Conservation (phyloP, 805 yeast species). For the Hanseniaspora mollemarum region DNA sequence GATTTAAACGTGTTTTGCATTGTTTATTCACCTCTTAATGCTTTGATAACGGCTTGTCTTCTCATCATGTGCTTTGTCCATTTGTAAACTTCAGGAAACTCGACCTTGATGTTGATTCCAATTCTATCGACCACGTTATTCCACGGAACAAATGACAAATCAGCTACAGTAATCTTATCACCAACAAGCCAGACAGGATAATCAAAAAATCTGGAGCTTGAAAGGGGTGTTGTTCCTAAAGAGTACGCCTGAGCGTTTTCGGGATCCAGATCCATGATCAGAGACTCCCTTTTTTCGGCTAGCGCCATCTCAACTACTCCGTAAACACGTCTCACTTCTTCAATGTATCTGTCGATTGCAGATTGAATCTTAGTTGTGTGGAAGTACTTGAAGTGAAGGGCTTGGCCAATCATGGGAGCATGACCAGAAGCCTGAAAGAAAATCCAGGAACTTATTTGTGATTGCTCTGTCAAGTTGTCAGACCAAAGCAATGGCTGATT, state of each 20-base stretch:
- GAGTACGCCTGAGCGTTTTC: constrained; percentile 81
- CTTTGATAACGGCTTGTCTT: constrained; percentile 81
- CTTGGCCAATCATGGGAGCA: constrained; percentile 98
- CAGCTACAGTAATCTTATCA: constrained; percentile 73
- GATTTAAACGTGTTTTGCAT: too few species aligned
- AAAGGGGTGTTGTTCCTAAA: constrained; percentile 76
- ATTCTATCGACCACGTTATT: constrained; percentile 88
- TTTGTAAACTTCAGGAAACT: constrained; percentile 88
- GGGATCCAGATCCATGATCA: constrained; percentile 77
- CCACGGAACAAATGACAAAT: constrained; percentile 91
- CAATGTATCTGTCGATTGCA: constrained; percentile 82
- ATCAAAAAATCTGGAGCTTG: constrained; percentile 77
- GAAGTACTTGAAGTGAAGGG: constrained; percentile 83
- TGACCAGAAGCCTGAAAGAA: constrained; percentile 94
- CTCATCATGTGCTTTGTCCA: constrained; percentile 96
- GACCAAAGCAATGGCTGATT: constrained; percentile 71
- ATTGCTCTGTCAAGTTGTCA: constrained; percentile 62
- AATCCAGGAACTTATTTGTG: constrained; percentile 78
- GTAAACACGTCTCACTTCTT: constrained; percentile 84
- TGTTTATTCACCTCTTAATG: constrained; percentile 63
- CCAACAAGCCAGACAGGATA: constrained; percentile 94
- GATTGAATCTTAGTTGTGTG: constrained; percentile 75
- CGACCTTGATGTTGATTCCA: constrained; percentile 75
- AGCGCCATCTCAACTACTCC: constrained; percentile 91
- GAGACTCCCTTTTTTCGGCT: constrained; percentile 82